Evolutionary conservation across 257 asterid genomes (phyloP).

Genomic region (Verbascum thapsus): DNA sequence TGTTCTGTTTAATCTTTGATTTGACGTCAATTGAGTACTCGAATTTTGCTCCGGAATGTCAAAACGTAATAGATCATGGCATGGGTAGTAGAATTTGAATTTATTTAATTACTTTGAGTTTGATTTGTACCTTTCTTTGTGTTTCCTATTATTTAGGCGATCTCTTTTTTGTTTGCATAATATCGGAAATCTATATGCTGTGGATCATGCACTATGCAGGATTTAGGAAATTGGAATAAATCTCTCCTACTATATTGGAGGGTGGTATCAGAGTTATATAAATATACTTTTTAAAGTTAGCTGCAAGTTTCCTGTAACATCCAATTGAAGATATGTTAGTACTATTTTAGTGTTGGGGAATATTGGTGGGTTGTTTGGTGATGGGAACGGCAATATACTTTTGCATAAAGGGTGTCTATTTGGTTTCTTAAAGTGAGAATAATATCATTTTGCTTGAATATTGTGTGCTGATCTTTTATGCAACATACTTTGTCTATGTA

Average conservation of each 20-base stretch:
- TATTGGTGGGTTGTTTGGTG: conserved; percentile 31
- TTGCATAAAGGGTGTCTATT: conserved; percentile 28
- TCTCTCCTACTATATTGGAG: conserved; percentile 14
- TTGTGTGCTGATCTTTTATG: conserved; percentile 35
- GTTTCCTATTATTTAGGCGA: conserved; percentile 10
- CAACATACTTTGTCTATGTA: conserved; percentile 33
- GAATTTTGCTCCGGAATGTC: background rate
- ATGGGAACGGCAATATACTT: conserved; percentile 27
- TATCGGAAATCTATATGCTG: background rate
- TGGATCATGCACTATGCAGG: conserved; percentile 1
- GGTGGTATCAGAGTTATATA: background rate
- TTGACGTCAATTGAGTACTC: conserved; percentile 9
- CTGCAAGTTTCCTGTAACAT: conserved; percentile 19
- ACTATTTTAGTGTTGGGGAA: conserved; percentile 21
- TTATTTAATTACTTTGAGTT: conserved; percentile 17
- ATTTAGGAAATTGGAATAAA: background rate
- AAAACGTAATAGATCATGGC: background rate
- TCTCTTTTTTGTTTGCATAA: background rate
- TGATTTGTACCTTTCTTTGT: background rate
- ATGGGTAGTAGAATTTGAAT: background rate
- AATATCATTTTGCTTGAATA: conserved; percentile 29
- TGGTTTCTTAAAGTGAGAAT: conserved; percentile 36
- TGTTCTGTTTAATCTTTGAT: background rate
- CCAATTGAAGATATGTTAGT: background rate
- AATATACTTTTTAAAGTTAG: conserved; percentile 6